Evolutionary conservation across 192 early-diverging fungal genomes (phyloP), one percentile per base, ranked within the genome.

Genomic region (Coemansia sp.): DNA sequence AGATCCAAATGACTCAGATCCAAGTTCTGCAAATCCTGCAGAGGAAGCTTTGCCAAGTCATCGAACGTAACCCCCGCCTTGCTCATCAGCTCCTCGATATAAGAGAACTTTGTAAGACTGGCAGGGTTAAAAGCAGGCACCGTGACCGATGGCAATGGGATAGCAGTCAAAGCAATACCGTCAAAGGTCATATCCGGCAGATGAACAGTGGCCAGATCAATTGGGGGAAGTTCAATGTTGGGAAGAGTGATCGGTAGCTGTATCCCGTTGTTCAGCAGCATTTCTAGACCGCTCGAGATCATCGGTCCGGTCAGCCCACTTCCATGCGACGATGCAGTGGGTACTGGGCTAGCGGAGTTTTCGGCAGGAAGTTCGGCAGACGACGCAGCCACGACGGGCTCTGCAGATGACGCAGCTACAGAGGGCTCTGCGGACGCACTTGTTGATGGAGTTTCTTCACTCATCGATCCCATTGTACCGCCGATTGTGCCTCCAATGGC

Each of bases 181-280:
- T 68, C 72, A 16, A 69, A 66, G 55, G 77, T 80, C 68, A 80
- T 69, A 34, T 80, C 77, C 0, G 77, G 77, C 11, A 80, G 69
- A 34, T 80, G 77, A 52, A 80, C 72, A 0, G 77, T 73, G 8
- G 65, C 77, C 7, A 80, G 58, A 60, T 80, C 42, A 7, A 80
- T 71, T 12, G 40, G 72, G 0, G 77, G 77, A 5, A 80, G 30
- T 17, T 72, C 64, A 4, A 80, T 75, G 60, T 75, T 68, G 20
- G 77, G 77, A 54, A 80, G 45, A 7, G 72, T 40, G 25, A 80
- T 56, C 7, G 77, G 77, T 28, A 80, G 66, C 12, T 71, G 40
- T 4, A 64, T 68, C 4, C 72, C 77, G 11, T 80, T 80, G 60
- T 75, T 71, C 30, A 80, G 69, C 16, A 80, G 57, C 78, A 80